Conservation (phyloP, 306 rosid genomes). For the Quercus agrifolia region DNA sequence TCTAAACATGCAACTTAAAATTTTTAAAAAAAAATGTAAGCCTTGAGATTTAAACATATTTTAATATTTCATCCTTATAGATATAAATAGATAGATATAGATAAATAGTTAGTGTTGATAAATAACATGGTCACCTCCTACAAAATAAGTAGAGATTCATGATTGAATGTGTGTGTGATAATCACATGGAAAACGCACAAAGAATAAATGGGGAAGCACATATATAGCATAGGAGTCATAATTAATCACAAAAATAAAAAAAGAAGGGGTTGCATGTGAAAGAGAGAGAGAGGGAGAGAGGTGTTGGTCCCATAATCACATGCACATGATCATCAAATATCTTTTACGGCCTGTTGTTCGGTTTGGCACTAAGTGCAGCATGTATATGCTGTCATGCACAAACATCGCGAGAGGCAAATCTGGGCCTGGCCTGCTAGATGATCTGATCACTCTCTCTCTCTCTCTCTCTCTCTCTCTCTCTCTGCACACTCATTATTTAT, state of each 20-base stretch:
- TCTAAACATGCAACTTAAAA: too few species aligned
- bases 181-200: neutral
- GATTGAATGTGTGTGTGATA: neutral
- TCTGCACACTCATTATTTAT: neutral
- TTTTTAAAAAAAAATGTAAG: too few species aligned
- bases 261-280: slow-evolving; percentile 13
- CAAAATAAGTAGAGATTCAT: too few species aligned
- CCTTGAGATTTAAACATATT: too few species aligned
- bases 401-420: neutral
- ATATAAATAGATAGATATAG: too few species aligned
- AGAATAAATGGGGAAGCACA: neutral
- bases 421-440: neutral
- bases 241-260: neutral
- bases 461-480: neutral
- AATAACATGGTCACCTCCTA: too few species aligned
- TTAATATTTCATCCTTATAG: too few species aligned
- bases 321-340: neutral
- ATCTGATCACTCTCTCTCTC: too few species aligned
- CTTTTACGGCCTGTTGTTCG: neutral
- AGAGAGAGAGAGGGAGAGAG: neutral
- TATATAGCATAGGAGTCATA: neutral
- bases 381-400: slow-evolving; percentile 5
- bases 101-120: too few species aligned
- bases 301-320: neutral
- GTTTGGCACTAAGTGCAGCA: neutral